A percentile compares a stretch with the other conserved stretches of the same genome.
Evolutionary conservation across 2,329 filamentous ascomycete genomes (phyloP).

Genomic region (Colletotrichum sp.): DNA sequence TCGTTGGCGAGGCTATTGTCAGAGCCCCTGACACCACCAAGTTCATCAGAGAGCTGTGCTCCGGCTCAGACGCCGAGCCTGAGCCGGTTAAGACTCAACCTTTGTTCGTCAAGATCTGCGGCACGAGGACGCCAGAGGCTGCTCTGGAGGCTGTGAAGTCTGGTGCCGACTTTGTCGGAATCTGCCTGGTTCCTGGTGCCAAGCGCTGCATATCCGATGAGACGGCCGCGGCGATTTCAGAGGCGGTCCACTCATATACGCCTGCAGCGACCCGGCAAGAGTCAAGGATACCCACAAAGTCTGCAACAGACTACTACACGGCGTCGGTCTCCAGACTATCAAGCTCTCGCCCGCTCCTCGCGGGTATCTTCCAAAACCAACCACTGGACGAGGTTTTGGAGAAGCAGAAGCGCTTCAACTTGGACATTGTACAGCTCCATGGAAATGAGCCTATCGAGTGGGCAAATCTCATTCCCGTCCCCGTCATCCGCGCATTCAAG

Average conservation of each 20-base stretch:
- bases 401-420: slow-evolving; percentile 74
- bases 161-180: slow-evolving; percentile 90
- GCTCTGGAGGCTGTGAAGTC: slow-evolving; percentile 82
- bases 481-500: slow-evolving; percentile 86
- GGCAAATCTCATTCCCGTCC: slow-evolving; percentile 87
- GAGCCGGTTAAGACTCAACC: slow-evolving; percentile 42
- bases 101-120: slow-evolving; percentile 92
- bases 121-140: slow-evolving; percentile 82
- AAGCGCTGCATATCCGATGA: slow-evolving; percentile 82
- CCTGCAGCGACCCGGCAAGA: slow-evolving; percentile 36
- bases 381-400: slow-evolving; percentile 81
- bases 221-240: slow-evolving; percentile 80
- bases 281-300: slow-evolving; percentile 31
- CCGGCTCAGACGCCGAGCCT: slow-evolving; percentile 49
- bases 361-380: slow-evolving; percentile 95
- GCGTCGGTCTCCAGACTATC: slow-evolving; percentile 52
- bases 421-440: slow-evolving; percentile 93
- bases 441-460: slow-evolving; percentile 93
- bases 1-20: slow-evolving; percentile 97
- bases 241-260: slow-evolving; percentile 75
- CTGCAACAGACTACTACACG: slow-evolving; percentile 74
- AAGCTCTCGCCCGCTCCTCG: slow-evolving; percentile 73
- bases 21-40: slow-evolving; percentile 79
- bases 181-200: slow-evolving; percentile 84
- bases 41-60: slow-evolving; percentile 87